phyloP scores from a whole-genome alignment of 345 rosid genomes.

The Eucalyptus brandiana region DNA sequence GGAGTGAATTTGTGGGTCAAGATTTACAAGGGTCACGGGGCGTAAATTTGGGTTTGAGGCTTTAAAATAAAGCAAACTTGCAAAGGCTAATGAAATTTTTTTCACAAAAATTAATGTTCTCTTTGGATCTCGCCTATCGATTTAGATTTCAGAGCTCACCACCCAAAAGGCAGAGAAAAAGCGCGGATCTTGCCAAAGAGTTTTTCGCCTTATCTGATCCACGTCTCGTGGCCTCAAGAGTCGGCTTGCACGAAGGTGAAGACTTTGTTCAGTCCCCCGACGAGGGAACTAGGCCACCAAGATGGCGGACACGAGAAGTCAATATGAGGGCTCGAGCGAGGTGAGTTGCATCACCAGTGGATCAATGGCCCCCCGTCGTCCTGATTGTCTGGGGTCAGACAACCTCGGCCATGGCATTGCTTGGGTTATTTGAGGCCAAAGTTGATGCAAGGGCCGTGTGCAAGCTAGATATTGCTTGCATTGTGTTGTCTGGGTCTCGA shows the following conservation, averaged over 20 bases:
- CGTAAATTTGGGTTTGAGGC: not conserved
- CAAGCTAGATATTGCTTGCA: not conserved
- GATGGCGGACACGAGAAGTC: not conserved
- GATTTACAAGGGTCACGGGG: not conserved
- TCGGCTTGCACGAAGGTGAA: not conserved
- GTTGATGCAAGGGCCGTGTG: not conserved
- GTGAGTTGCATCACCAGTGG: not conserved
- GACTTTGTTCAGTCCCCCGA: not conserved
- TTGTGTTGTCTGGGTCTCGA: not conserved
- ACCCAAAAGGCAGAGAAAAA: not conserved
- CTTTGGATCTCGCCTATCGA: not conserved
- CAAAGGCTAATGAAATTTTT: not conserved
- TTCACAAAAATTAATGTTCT: no score
- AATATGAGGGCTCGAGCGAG: not conserved
- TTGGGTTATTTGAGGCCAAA: not conserved
- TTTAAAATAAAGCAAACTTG: not conserved
- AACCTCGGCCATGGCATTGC: not conserved
- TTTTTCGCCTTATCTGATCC: not conserved
- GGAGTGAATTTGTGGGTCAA: not conserved
- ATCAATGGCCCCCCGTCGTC: not conserved
- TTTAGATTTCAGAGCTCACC: not conserved
- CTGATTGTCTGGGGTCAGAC: not conserved
- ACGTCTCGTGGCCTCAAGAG: no score
- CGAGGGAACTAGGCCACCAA: not conserved
- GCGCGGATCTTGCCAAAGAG: accelerated